Conservation (phyloP, 768 basidiomycete species). For the Lanmaoa pseudosensibilis region DNA sequence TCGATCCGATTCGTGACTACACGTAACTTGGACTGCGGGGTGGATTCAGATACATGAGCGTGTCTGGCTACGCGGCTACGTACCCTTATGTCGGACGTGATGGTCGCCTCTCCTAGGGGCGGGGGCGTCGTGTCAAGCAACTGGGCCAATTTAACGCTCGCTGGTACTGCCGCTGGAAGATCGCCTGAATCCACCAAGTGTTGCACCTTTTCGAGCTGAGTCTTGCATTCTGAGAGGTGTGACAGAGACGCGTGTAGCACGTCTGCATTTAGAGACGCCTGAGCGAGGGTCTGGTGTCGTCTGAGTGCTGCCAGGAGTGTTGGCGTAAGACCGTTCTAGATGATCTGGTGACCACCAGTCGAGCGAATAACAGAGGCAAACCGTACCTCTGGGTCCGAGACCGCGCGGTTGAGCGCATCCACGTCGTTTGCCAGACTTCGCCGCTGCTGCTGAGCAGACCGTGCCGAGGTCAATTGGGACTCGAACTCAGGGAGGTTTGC, state of each 20-base stretch:
- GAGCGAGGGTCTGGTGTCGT: slow-evolving; percentile 62
- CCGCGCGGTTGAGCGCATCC: slow-evolving; percentile 45
- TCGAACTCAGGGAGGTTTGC: slow-evolving; percentile 63
- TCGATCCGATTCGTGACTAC: slow-evolving; percentile 58
- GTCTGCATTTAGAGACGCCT: slow-evolving; percentile 58
- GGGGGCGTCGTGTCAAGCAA: slow-evolving; percentile 49
- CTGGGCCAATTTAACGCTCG: slow-evolving; percentile 41
- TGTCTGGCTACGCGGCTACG: slow-evolving; percentile 16
- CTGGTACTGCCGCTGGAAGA: slow-evolving; percentile 61
- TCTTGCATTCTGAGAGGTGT: slow-evolving; percentile 54
- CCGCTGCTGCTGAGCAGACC: slow-evolving; percentile 62
- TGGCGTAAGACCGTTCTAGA: slow-evolving; percentile 69
- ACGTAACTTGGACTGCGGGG: slow-evolving; percentile 51
- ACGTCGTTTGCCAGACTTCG: slow-evolving; percentile 52
- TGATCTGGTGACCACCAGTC: slow-evolving; percentile 12
- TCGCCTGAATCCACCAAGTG: slow-evolving; percentile 53
- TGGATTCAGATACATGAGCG: not conserved
- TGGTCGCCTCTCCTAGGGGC: slow-evolving; percentile 50
- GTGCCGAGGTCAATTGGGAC: slow-evolving; percentile 59
- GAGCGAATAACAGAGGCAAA: not conserved
- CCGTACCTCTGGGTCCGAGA: slow-evolving; percentile 63
- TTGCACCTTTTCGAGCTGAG: slow-evolving; percentile 45
- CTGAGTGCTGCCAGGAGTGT: slow-evolving; percentile 53
- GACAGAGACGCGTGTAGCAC: slow-evolving; percentile 50
- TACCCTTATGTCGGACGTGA: slow-evolving; percentile 62